A percentile compares a stretch with the other conserved stretches of the same genome.
These are phyloP conservation scores for Exophiala viscosa DNA, from an alignment of 2,329 filamentous ascomycete genomes.

Conservation along the genomic window DNA sequence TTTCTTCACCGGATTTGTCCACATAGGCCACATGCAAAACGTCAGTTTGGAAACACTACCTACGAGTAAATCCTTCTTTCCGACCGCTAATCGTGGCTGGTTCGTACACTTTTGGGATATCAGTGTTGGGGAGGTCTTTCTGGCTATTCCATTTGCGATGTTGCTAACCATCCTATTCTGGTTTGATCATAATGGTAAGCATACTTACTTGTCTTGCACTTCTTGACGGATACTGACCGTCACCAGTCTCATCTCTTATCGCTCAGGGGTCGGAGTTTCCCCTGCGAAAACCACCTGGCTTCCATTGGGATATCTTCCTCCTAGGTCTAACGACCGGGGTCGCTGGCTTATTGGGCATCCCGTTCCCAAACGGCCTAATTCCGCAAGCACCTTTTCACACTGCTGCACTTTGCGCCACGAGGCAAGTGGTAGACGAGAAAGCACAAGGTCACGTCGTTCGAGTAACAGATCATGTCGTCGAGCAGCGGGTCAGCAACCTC, in stretches of 20 bases:
- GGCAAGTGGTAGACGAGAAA: constrained; percentile 48
- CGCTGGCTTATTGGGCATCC: constrained; percentile 70
- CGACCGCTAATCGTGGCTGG: constrained; percentile 70
- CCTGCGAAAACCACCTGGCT: constrained; percentile 73
- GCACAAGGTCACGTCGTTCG: constrained; percentile 58
- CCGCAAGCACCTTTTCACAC: constrained; percentile 83
- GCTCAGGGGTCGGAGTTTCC: constrained; percentile 81
- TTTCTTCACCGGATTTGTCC: constrained; percentile 87
- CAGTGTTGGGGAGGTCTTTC: constrained; percentile 67
- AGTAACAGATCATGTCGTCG: constrained; percentile 59
- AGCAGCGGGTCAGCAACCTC: constrained; percentile 75
- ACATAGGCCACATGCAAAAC: constrained; percentile 75
- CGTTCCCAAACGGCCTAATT: constrained; percentile 78
- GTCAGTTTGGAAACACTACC: constrained; percentile 69
- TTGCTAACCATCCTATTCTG: constrained; percentile 81
- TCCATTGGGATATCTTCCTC: constrained; percentile 82
- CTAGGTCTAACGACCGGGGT: constrained; percentile 73
- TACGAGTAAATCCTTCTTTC: constrained; percentile 72
- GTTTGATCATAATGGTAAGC: constrained; percentile 79
- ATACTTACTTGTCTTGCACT: not conserved
- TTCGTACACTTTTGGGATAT: constrained; percentile 80
- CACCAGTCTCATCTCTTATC: constrained; percentile 71
- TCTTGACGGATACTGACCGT: not conserved
- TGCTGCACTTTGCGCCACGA: constrained; percentile 69
- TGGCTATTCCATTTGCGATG: constrained; percentile 81